Base-by-base conservation (phyloP, 352 stramenopile genomes). In the Thalassiosira mediterranea region DNA sequence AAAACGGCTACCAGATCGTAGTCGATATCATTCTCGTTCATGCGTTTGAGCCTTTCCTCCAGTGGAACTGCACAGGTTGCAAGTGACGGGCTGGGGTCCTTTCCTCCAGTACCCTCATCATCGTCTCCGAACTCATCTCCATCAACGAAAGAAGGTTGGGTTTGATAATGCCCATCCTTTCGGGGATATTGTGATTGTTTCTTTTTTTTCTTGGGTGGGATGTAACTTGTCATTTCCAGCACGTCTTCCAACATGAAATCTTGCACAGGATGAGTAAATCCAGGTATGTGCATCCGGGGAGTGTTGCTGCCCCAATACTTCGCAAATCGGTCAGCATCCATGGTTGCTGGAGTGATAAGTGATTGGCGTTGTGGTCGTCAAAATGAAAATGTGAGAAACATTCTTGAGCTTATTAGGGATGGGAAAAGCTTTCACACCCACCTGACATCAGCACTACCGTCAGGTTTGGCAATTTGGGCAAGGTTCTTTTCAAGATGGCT, bases 361-460 rank as follows among this genome's bases (percentile, higher is more conserved):
- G n/a, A n/a, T n/a, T n/a, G n/a, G n/a, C n/a, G n/a, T n/a, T n/a
- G n/a, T n/a, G n/a, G n/a, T n/a, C n/a, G n/a, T n/a, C n/a, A n/a
- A n/a, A n/a, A n/a, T n/a, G n/a, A n/a, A n/a, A n/a, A n/a, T n/a
- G n/a, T n/a, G n/a, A n/a, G n/a, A n/a, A n/a, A n/a, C n/a, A n/a
- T n/a, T n/a, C n/a, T n/a, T n/a, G n/a, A n/a, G n/a, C n/a, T n/a
- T n/a, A n/a, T n/a, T n/a, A n/a, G n/a, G n/a, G n/a, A n/a, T n/a
- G n/a, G n/a, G n/a, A n/a, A n/a, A n/a, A n/a, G n/a, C n/a, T n/a
- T n/a, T n/a, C 4, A 51, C 57, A 3, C 95, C 97, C 21, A 95
- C 95, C 63, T 60, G 93, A 98, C 97, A 99, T 99, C 17, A 99
- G 84, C 57, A 99, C 92, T 2, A 99, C 92, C 56, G 96, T 95